Conservation (phyloP, 2,329 filamentous ascomycete species). For the Colletotrichum cuscutae region DNA sequence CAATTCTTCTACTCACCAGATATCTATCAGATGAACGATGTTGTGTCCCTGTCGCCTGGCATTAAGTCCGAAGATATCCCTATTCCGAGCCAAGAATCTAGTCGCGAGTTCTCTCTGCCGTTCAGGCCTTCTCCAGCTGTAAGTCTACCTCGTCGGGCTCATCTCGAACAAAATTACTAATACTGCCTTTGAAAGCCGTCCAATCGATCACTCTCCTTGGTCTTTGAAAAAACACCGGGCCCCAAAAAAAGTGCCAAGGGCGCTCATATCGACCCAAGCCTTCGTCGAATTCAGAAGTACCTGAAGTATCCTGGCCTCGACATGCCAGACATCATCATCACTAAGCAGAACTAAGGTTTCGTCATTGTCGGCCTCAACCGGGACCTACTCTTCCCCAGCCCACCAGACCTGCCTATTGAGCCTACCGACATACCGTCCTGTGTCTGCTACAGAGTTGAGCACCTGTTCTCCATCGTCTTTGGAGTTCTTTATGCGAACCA, state of each 20-base stretch:
- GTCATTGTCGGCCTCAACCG: not conserved
- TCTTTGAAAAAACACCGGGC: fast-evolving
- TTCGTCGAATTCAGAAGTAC: not conserved
- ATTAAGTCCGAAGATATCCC: too few relatives aligned
- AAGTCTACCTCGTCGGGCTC: not conserved
- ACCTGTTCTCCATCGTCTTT: not conserved
- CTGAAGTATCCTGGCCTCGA: slow-evolving; percentile 4
- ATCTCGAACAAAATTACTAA: not conserved
- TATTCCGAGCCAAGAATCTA: not conserved
- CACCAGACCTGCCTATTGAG: not conserved
- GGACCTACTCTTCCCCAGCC: not conserved
- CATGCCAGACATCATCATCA: not conserved
- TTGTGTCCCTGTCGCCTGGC: not conserved
- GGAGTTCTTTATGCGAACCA: not conserved
- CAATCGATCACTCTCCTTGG: not conserved
- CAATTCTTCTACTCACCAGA: not conserved
- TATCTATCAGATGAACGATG: not conserved
- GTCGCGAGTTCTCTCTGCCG: not conserved
- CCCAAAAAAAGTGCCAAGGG: not conserved
- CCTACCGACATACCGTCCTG: not conserved
- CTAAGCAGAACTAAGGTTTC: not conserved
- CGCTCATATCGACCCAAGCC: not conserved
- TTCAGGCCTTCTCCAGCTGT: not conserved
- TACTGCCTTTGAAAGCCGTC: not conserved
- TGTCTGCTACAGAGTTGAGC: not conserved